phyloP scores from a whole-genome alignment of 225 moss, liverwort and hornwort species.

The Neckera pumila region DNA sequence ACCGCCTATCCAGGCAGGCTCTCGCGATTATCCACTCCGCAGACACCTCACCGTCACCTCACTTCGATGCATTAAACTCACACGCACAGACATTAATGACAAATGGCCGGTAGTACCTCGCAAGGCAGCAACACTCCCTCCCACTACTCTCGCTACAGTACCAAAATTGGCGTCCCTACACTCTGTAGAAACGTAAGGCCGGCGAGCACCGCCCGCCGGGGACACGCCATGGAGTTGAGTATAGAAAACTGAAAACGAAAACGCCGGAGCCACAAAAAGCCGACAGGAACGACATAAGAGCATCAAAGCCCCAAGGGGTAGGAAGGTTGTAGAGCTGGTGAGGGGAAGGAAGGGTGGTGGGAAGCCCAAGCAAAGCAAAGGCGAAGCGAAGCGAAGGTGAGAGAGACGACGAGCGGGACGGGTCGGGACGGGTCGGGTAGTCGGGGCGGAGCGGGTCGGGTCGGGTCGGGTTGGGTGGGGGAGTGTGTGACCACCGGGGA shows the following conservation, averaged over 20 bases:
- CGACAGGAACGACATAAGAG: neutral
- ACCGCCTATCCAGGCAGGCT: neutral
- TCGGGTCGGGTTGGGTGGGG: neutral
- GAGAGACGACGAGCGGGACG: neutral
- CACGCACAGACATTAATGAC: neutral
- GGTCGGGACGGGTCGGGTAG: neutral
- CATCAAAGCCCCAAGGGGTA: neutral
- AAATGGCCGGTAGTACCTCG: neutral
- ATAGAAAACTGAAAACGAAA: too few relatives aligned
- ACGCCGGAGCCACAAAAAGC: neutral
- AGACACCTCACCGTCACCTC: neutral
- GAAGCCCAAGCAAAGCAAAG: neutral
- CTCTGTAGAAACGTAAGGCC: neutral
- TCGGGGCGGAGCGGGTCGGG: neutral
- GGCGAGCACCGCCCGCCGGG: neutral
- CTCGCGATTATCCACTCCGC: neutral
- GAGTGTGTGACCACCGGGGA: neutral
- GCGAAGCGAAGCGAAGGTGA: neutral
- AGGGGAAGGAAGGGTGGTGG: neutral
- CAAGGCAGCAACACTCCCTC: neutral
- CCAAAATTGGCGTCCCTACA: conserved; percentile 2
- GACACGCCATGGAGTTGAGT: neutral
- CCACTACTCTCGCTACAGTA: neutral
- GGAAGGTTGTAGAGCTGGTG: neutral
- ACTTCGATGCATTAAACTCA: neutral